Base-by-base conservation (phyloP, 805 yeast species). In the Priceomyces melissophilus region DNA sequence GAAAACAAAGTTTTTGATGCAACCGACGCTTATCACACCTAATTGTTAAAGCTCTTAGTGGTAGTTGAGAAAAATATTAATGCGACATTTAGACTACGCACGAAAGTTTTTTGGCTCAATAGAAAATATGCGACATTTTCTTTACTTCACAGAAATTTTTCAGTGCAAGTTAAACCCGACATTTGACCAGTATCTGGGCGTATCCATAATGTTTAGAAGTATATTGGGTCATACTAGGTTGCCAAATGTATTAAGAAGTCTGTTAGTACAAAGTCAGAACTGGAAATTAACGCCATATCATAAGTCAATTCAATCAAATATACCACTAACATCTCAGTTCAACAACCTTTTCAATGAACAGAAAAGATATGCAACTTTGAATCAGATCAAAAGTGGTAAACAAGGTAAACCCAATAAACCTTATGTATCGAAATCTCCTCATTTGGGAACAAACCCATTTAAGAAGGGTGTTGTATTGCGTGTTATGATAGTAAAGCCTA, bases 401-500 rank as follows among this genome's bases (percentile, higher is more conserved):
- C 73, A 65, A 35, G 79, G 59, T 3, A 58, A 55, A 61, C 68
- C 80, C 23, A 68, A 61, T 30, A 76, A 76, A 47, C 82, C 82
- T 23, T 64, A 65, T 49, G 69, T 66, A 40, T 62, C 65, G 2
- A 80, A 78, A 48, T 76, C 96, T 0, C 97, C 97, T 5, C 95
- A 88, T 65, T 77, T 93, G 44, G 83, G 82, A 4, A 62, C 63
- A n/a, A 78, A 83, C 50, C 99, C 99, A 1, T 84, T 89, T 54
- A 81, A 82, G 52, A 89, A 90, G 52, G 99, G 97, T 30, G 98
- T 93, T 4, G 95, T 93, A 9, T 70, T 90, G 37, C 78, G 96
- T 61, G 96, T 93, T 25, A 86, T 91, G 93, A 87, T 90, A 40
- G 74, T 90, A 51, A 93, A 93, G 65, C 99, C 99, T 35, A 93